Base-by-base conservation (phyloP, 306 rosid genomes). In the Ormosia semicastrata region DNA sequence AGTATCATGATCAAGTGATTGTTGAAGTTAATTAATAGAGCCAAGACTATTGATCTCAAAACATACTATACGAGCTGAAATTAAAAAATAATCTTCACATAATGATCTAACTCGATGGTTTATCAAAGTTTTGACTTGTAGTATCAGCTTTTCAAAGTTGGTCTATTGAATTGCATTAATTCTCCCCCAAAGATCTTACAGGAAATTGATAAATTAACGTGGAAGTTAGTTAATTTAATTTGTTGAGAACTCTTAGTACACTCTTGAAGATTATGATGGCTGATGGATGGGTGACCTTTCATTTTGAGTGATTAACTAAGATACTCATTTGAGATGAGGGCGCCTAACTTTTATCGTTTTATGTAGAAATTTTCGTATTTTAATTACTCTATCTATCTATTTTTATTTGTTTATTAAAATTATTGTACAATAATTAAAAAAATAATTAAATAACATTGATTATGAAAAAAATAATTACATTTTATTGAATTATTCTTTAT, bases 261-360 rank as follows among this genome's bases (percentile, higher is more conserved):
- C 43, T 47, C 17, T 33, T 44, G 13, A 72, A 81, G 73, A 72
- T 50, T 40, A 41, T 32, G 58, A 71, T 30, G 24, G 75, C 59
- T 54, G 11, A 13, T 8, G 32, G 40, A 71, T 71, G 74, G 17
- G 24, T 24, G 24, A 24, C 43, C 56, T 32, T 78, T 78, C 74
- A 53, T 24, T 29, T 84, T 78, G 84, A 66, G 84, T 66, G 58
- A 36, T 73, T 75, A 54, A 30, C 72, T 53, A 3, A 8, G 62
- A 59, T 47, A 43, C 59, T 8, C 36, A 8, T 72, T 18, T 36
- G 1, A 43, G 52, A 72, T 37, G 76, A 7, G 59, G 83, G 71
- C 80, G 81, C 87, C 87, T 84, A 84, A 78, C 83, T 64, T 66
- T 83, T 56, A 11, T 73, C 34, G 54, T 66, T 49, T 79, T 79